Percentiles rank a stretch among this genome's conserved stretches.
Evolutionary conservation across 176 grass and related monocot genomes (phyloP).

Genomic region (Aegilops speltoides): DNA sequence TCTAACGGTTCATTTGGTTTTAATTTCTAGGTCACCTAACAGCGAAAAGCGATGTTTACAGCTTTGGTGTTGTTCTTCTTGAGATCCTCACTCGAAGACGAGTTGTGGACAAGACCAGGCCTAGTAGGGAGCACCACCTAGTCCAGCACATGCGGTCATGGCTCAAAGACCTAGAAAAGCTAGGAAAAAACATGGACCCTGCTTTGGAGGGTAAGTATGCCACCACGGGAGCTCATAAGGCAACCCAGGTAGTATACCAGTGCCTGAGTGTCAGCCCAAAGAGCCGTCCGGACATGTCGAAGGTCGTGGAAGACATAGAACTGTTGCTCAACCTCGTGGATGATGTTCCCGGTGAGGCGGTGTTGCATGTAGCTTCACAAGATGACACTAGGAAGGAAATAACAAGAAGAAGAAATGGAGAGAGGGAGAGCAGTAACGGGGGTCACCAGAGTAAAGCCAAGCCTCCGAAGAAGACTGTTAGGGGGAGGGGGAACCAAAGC

Average conservation of each 20-base stretch:
- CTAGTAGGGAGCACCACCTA: slow-evolving; percentile 55
- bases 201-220: slow-evolving; percentile 47
- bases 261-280: slow-evolving; percentile 70
- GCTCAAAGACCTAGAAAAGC: slow-evolving; percentile 61
- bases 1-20: background rate
- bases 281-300: slow-evolving; percentile 63
- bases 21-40: slow-evolving; percentile 62
- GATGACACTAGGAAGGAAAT: background rate
- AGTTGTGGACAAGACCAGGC: slow-evolving; percentile 68
- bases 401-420: background rate
- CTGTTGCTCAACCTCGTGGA: slow-evolving; percentile 39
- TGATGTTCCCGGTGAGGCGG: slow-evolving; percentile 20
- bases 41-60: slow-evolving; percentile 84
- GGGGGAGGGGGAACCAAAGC: background rate
- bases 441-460: background rate
- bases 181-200: slow-evolving; percentile 57
- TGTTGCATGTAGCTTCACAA: background rate
- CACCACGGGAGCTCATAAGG: slow-evolving; percentile 9
- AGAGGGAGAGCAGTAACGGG: background rate
- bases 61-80: slow-evolving; percentile 62
- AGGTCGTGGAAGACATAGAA: slow-evolving; percentile 60
- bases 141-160: slow-evolving; percentile 64
- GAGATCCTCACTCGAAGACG: slow-evolving; percentile 60
- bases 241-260: slow-evolving; percentile 57
- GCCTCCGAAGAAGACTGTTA: slow-evolving; percentile 2